phyloP scores from a whole-genome alignment of 1,284 basidiomycete species.

The Termitomyces sp. region DNA sequence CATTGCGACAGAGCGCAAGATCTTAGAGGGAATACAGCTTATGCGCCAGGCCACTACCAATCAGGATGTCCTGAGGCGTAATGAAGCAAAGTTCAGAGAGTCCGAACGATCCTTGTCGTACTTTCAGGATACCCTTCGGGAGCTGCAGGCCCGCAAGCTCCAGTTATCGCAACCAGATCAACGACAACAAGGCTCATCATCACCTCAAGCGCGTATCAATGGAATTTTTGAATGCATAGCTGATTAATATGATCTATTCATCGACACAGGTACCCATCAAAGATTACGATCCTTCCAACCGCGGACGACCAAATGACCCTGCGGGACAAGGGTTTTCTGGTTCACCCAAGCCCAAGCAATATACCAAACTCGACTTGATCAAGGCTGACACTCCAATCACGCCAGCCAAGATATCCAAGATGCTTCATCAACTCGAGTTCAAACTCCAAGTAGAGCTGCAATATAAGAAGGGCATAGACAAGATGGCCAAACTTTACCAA shows the following conservation, averaged over 20 bases:
- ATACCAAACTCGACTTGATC: constrained; percentile 86
- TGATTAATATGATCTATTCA: constrained; percentile 16
- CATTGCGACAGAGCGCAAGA: constrained; percentile 90
- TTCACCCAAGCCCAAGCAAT: constrained; percentile 53
- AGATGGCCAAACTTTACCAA: constrained; percentile 95
- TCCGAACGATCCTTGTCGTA: constrained; percentile 82
- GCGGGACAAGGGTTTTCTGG: constrained; percentile 36
- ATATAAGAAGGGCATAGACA: constrained; percentile 98
- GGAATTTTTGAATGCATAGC: not conserved
- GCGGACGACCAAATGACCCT: constrained; percentile 35
- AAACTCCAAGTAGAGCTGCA: constrained; percentile 98
- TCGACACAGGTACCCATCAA: constrained; percentile 41
- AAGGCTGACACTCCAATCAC: constrained; percentile 97
- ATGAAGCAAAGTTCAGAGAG: constrained; percentile 86
- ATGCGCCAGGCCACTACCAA: constrained; percentile 82
- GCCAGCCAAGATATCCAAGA: constrained; percentile 93
- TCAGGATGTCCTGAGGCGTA: constrained; percentile 78
- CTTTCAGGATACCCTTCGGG: constrained; percentile 82
- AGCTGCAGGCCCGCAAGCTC: constrained; percentile 75
- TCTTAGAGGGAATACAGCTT: constrained; percentile 81
- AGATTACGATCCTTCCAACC: constrained; percentile 39
- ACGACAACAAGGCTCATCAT: constrained; percentile 38
- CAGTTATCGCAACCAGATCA: constrained; percentile 50
- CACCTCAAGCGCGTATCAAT: constrained; percentile 31
- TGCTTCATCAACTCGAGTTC: constrained; percentile 99